phyloP scores from a whole-genome alignment of 495 filamentous ascomycete genomes.

The Penicilliopsis zonata region DNA sequence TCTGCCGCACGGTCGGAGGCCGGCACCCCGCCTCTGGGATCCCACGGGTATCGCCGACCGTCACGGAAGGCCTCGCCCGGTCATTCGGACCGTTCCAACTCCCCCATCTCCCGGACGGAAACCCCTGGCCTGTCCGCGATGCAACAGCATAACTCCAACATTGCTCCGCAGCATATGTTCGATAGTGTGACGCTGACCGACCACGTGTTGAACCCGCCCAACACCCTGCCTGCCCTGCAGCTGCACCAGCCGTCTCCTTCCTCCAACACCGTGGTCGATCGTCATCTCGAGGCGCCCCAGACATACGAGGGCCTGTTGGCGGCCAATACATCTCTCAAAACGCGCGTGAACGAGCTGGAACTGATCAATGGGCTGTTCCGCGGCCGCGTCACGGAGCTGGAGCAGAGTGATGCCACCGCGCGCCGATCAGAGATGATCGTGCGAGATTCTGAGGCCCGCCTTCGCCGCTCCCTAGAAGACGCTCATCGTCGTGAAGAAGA shows the following conservation, averaged over 20 bases:
- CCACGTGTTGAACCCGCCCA: slow-evolving; percentile 47
- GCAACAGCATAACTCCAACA: slow-evolving; percentile 55
- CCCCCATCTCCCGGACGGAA: slow-evolving; percentile 75
- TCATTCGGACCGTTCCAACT: slow-evolving; percentile 67
- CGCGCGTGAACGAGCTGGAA: slow-evolving; percentile 84
- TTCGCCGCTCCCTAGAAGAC: slow-evolving; percentile 61
- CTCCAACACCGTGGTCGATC: slow-evolving; percentile 59
- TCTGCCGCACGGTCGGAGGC: slow-evolving; percentile 44
- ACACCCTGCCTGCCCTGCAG: slow-evolving; percentile 38
- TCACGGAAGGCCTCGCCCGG: slow-evolving; percentile 64
- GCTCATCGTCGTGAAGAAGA: slow-evolving; percentile 66
- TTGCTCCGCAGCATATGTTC: slow-evolving; percentile 67
- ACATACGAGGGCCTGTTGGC: slow-evolving; percentile 70
- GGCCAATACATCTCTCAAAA: slow-evolving; percentile 72
- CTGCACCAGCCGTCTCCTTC: slow-evolving; percentile 56
- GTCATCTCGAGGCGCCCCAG: slow-evolving; percentile 61
- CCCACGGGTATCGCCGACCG: slow-evolving; percentile 47
- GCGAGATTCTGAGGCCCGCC: slow-evolving; percentile 45
- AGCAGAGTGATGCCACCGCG: slow-evolving; percentile 60
- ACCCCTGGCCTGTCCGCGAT: slow-evolving; percentile 60
- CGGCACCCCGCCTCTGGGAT: slow-evolving; percentile 37
- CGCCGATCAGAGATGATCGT: slow-evolving; percentile 46
- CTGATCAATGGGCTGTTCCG: slow-evolving; percentile 91
- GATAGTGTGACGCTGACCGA: slow-evolving; percentile 59
- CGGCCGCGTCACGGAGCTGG: slow-evolving; percentile 76